Evolutionary conservation across 371 early-diverging fungal species (phyloP).

Genomic region (Haplosporangium sp.): DNA sequence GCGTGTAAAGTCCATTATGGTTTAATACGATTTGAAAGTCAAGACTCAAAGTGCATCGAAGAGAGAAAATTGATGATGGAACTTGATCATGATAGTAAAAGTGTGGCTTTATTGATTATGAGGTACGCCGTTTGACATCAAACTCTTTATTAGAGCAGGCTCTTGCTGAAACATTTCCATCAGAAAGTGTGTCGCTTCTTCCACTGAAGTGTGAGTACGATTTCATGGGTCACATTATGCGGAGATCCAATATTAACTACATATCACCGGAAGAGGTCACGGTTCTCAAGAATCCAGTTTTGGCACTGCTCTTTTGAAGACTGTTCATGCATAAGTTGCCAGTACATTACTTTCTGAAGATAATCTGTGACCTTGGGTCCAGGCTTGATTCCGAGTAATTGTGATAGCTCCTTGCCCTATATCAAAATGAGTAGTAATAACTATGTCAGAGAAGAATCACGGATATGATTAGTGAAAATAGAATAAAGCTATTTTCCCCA

Average conservation of each 20-base stretch:
- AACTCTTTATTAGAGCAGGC: not conserved
- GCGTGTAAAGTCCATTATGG: conserved; percentile 14
- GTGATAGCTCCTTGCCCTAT: conserved; percentile 46
- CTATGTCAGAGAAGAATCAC: not conserved
- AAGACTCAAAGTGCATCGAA: not conserved
- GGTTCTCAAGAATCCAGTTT: conserved; percentile 31
- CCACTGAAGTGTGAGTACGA: no score
- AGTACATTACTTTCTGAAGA: conserved; percentile 39
- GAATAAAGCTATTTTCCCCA: not conserved
- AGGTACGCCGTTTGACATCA: not conserved
- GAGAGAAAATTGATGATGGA: not conserved
- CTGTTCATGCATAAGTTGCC: conserved; percentile 35
- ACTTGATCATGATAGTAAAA: no score
- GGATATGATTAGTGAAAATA: not conserved
- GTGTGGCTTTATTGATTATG: no score
- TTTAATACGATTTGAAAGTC: not conserved
- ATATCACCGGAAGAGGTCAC: conserved; percentile 21
- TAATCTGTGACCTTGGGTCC: conserved; percentile 37
- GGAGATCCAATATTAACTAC: not conserved
- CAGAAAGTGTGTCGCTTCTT: no score
- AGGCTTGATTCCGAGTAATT: conserved; percentile 24
- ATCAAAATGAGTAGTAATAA: not conserved
- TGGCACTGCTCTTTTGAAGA: conserved; percentile 48
- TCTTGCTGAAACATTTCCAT: no score
- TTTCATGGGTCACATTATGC: no score